Base-by-base conservation (phyloP, 805 yeast genomes). In the Sugiyamaella qingdaonensis region DNA sequence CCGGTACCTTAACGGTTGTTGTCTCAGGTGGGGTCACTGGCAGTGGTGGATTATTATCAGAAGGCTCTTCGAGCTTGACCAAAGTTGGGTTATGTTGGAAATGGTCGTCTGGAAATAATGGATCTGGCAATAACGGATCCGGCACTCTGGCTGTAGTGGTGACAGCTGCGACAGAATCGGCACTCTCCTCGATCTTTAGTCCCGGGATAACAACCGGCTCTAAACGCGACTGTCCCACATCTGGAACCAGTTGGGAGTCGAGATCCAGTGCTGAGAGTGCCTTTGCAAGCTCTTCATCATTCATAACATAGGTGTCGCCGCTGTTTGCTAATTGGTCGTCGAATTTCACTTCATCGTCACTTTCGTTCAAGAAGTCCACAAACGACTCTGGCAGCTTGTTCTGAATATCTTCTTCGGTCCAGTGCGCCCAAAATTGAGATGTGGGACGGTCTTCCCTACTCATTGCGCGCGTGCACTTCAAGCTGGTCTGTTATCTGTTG, bases 1-100 rank as follows among this genome's bases (percentile, higher is more conserved):
- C 43, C 24, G 43, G 43, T 16, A 39, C 43, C 43, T 39, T 39
- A 39, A 19, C 43, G 43, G 43, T 39, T 19, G 24, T n/a, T 8
- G 9, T 8, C 13, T 39, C 37, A 9, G 43, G 43, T n/a, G 43
- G 43, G 16, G 43, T 39, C 13, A 39, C 24, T n/a, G 19, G 21
- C 13, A 39, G 13, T 4, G 19, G 21, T 34, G 10, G 4, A 13
- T 34, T 14, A n/a, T 34, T 14, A 34, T 13, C 16, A 34, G 37
- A n/a, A 4, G n/a, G n/a, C n/a, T 13, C 16, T 9, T 34, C 37
- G 9, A 34, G 16, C 16, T 34, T 34, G 9, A 34, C 37, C 8
- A 34, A 34, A 24, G 29, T 7, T 3, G 29, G 29, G 7, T 7
- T 7, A 7, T 7, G 3, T 3, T 24, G 29, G 7, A 24, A 24